These are phyloP conservation scores for Oenanthe sinensis DNA, from an alignment of 129 eudicot genomes.

Conservation along the genomic window DNA sequence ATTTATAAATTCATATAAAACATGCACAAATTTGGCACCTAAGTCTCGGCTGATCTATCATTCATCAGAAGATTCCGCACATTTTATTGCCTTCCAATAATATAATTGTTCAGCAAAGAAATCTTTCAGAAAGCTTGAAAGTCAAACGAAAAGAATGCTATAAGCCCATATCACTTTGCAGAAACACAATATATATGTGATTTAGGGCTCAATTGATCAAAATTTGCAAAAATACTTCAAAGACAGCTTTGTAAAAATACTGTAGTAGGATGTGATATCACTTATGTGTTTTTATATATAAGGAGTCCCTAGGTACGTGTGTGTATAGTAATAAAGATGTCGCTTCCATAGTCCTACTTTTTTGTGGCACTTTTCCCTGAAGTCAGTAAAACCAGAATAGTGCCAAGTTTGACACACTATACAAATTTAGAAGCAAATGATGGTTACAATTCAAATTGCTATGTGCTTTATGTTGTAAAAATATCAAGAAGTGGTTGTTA, in stretches of 20 bases:
- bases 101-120: not conserved
- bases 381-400: not conserved
- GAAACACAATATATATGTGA: not conserved
- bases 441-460: not conserved
- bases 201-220: not conserved
- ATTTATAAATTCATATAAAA: not conserved
- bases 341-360: not conserved
- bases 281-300: not conserved
- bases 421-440: not conserved
- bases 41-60: not conserved
- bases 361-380: not conserved
- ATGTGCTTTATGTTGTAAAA: not conserved
- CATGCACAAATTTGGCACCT: not conserved
- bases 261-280: not conserved
- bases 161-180: not conserved
- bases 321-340: not conserved
- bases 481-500: not conserved
- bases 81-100: not conserved
- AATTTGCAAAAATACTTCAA: not conserved
- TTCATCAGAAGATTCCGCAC: not conserved
- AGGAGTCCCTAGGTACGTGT: not conserved
- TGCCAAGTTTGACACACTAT: not conserved
- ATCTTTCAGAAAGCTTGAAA: not conserved
- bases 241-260: not conserved
- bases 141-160: not conserved